Conservation (phyloP, 2,329 filamentous ascomycete genomes). For the Ophidiomyces ophidiicola region DNA sequence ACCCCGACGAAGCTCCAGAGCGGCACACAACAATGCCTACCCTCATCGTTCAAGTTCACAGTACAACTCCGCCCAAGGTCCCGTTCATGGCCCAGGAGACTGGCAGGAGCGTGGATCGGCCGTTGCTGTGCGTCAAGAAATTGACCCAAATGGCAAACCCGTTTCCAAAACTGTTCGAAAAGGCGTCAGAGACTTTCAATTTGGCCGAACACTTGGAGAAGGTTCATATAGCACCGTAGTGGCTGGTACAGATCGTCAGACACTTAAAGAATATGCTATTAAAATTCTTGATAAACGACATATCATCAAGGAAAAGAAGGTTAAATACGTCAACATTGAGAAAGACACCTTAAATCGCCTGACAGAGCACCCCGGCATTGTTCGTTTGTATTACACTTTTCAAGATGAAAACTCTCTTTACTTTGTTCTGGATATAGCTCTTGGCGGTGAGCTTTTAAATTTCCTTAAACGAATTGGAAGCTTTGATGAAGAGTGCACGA, state of each 20-base stretch:
- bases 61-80: slow-evolving; percentile 47
- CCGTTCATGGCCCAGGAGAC: slow-evolving; percentile 63
- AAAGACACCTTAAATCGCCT: slow-evolving; percentile 94
- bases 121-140: slow-evolving; percentile 65
- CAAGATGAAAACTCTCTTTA: slow-evolving; percentile 94
- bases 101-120: slow-evolving; percentile 96
- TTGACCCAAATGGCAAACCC: slow-evolving; percentile 72
- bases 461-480: slow-evolving; percentile 89
- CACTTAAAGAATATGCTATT: slow-evolving; percentile 89
- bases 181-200: slow-evolving; percentile 91
- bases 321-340: slow-evolving; percentile 99
- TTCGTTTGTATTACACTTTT: slow-evolving; percentile 95
- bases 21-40: slow-evolving; percentile 40
- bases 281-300: slow-evolving; percentile 97
- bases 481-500: slow-evolving; percentile 87
- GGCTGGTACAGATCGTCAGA: slow-evolving; percentile 84
- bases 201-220: slow-evolving; percentile 81
- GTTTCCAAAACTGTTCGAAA: slow-evolving; percentile 83
- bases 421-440: slow-evolving; percentile 89
- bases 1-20: slow-evolving; percentile 63
- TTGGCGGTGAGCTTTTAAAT: slow-evolving; percentile 79
- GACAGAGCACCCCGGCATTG: slow-evolving; percentile 91
- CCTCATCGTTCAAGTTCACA: slow-evolving; percentile 32
- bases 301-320: slow-evolving; percentile 99
- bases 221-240: slow-evolving; percentile 96